Conservation (phyloP, 2,329 filamentous ascomycete genomes). For the Fusarium sp. region DNA sequence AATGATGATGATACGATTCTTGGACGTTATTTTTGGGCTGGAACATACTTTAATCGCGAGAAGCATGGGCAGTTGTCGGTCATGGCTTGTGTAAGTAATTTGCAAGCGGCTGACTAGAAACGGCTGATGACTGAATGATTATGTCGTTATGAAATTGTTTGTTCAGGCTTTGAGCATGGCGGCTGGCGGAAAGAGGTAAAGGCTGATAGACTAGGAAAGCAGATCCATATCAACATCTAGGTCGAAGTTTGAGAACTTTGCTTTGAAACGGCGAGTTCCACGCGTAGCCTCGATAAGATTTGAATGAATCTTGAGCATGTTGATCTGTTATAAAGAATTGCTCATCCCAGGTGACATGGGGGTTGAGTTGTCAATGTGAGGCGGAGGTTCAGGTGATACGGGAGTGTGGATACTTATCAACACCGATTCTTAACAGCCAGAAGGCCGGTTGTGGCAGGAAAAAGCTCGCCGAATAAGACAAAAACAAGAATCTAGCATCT, state of each 20-base stretch:
- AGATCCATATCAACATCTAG: constrained; percentile 14
- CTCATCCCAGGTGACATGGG: constrained; percentile 36
- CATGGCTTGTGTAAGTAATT: constrained; percentile 47
- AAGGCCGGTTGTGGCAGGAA: constrained; percentile 8
- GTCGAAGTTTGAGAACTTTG: background rate
- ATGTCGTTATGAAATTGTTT: constrained; percentile 48
- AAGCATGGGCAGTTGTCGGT: constrained; percentile 43
- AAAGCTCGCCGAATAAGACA: constrained; percentile 3
- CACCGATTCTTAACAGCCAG: constrained; percentile 19
- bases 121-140: constrained; percentile 52
- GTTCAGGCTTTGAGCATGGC: constrained; percentile 28
- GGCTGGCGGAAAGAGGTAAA: constrained; percentile 21
- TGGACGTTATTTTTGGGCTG: constrained; percentile 43
- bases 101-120: constrained; percentile 46
- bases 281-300: background rate
- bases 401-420: constrained; percentile 42
- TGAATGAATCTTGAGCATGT: constrained; percentile 1
- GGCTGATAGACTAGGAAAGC: constrained; percentile 33
- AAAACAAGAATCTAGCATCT: constrained; percentile 6
- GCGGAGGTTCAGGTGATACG: constrained; percentile 39
- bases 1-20: constrained; percentile 41
- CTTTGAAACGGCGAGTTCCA: background rate
- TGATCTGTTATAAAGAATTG: constrained; percentile 2
- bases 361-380: constrained; percentile 36
- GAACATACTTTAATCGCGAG: constrained; percentile 48